Evolutionary conservation across 2,329 filamentous ascomycete species (phyloP), one percentile per base, ranked within the genome.

Genomic region (Nigrospora oryzae): DNA sequence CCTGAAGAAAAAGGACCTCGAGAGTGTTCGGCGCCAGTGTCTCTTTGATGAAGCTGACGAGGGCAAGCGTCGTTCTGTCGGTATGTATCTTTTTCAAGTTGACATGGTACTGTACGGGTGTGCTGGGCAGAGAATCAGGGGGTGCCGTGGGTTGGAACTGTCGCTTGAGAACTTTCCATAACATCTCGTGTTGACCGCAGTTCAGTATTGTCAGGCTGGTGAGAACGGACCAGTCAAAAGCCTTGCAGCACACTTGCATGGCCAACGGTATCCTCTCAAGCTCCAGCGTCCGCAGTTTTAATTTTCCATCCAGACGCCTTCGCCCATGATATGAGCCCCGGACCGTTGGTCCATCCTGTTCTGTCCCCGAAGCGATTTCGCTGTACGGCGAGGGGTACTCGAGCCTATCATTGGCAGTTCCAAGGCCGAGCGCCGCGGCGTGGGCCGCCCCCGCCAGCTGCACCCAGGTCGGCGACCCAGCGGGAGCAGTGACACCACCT

Each of bases 1-100:
- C 84, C 61, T 90, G 86, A 40, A 93, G 63, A 58, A 89, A 89
- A 11, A 93, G 70, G 10, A 81, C 81, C 62, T 93, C 84, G n/a
- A 93, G 69, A 28, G 79, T 84, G 60, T 93, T 87, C 1, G 87
- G 87, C 16, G 82, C 83, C 34, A 93, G 70, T 0, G 85, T 83
- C 49, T 90, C 84, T 54, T 84, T 86, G 49, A 93, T 70, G 57
- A 93, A 91, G 1, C 73, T 71, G 44, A 93, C 79, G 14, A 93
- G 66, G 19, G 82, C 71, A 8, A 76, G 69, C 1, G 85, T 86
- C 2, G 86, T 82, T 12, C 73, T 74, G 62, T 93, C 86, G 1
- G 84, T 88, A 56, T 90, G 84, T 13, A 93, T 74, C 51, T 83
- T 77, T 63, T 83, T 89, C 42, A 93, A 65, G 5, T 76, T 78